phyloP scores from a whole-genome alignment of 176 grass and related monocot genomes.

The Carex pumila region DNA sequence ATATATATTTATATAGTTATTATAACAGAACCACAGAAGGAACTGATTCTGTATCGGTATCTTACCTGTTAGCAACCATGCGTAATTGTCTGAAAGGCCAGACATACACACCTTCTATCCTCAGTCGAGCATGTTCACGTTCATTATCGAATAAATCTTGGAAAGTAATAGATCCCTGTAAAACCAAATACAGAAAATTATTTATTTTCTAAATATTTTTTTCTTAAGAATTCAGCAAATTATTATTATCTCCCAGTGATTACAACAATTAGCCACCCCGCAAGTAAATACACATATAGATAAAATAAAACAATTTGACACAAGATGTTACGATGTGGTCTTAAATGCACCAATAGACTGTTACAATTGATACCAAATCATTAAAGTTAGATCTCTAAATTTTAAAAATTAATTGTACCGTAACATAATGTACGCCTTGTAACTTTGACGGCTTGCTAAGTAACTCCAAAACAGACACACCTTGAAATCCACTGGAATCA shows the following conservation, averaged over 20 bases:
- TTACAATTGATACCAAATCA: neutral
- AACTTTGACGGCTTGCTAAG: constrained; percentile 92
- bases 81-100: constrained; percentile 99
- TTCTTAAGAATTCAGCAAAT: neutral
- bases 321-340: neutral
- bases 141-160: constrained; percentile 83
- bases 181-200: constrained; percentile 17
- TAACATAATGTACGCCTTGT: constrained; percentile 94
- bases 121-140: constrained; percentile 70
- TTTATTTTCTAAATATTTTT: neutral
- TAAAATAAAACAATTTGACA: neutral
- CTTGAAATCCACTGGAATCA: constrained; percentile 69
- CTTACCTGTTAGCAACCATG: constrained; percentile 92
- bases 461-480: constrained; percentile 82
- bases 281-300: neutral
- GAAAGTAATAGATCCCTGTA: constrained; percentile 81
- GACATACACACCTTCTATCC: constrained; percentile 96
- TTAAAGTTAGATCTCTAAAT: neutral
- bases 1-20: neutral
- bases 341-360: neutral
- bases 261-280: neutral
- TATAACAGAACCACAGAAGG: constrained; percentile 15
- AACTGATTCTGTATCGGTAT: neutral
- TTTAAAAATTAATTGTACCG: constrained; percentile 35
- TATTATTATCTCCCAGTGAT: neutral